Evolutionary conservation across 441 rosid genomes (phyloP), one percentile per base, ranked within the genome.

Genomic region (Kokia cookei): DNA sequence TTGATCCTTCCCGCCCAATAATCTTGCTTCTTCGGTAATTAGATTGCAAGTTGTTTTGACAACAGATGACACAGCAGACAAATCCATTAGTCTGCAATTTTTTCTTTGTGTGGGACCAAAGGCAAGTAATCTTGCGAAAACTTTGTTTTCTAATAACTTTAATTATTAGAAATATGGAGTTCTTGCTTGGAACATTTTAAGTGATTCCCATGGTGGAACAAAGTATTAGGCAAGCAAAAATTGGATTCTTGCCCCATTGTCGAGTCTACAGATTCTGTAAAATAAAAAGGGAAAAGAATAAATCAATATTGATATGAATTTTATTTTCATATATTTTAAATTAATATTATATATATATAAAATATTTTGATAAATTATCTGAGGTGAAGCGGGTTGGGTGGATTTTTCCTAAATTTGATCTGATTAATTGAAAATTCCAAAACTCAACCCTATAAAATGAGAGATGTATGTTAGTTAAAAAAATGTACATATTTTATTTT

Each of bases 31-130:
- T 58, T 78, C 62, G 29, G 76, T 10, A 24, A 79, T 73, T 0
- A 62, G 61, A 29, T 15, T 58, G 32, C 81, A 82, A 58, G 74
- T 69, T 60, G 70, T 81, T 67, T 68, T 67, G 22, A 79, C 50
- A 40, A 73, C 76, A 54, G 70, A 70, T 4, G 82, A 78, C 45
- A 69, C 65, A 7, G 48, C 75, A 27, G 81, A 78, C 19, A 50
- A 50, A 50, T 14, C 6, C 54, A 50, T 50, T 6, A 48, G 37
- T 4, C 37, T 32, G 37, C 6, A 32, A 32, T 0, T 4, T 48
- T 48, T 48, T 14, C 2, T 40, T 11, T 10, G 13, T 9, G 74
- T 76, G 7, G 22, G 35, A 50, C 2, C 19, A 50, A 50, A 50
- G 19, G 15, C 32, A 32, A 32, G 4, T 32, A 57, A 57, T 57